These are phyloP conservation scores for Blastomyces emzantsi DNA, from an alignment of 2,329 filamentous ascomycete species.

Conservation along the genomic window DNA sequence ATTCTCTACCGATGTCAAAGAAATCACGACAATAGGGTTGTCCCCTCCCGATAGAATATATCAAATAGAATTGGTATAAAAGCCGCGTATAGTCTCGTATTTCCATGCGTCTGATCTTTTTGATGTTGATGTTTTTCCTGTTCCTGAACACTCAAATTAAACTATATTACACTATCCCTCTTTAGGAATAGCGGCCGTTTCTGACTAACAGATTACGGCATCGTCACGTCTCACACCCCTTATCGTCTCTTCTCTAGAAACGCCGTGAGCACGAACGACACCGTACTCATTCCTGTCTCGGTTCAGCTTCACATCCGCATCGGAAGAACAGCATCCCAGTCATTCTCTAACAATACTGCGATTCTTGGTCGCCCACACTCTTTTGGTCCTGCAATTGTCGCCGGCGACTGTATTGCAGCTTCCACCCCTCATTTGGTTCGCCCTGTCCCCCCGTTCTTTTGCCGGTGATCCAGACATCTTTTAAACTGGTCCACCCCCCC, in stretches of 20 bases:
- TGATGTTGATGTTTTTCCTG: conserved; percentile 7
- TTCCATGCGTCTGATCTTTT: no score
- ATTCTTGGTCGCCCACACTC: conserved; percentile 5
- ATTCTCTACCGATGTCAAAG: background rate
- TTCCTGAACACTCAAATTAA: conserved; percentile 3
- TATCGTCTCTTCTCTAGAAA: background rate
- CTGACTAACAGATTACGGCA: conserved; percentile 1
- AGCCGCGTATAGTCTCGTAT: no score
- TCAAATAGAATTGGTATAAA: background rate
- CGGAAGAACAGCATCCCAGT: background rate
- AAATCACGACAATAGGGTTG: background rate
- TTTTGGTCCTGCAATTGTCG: conserved; percentile 7
- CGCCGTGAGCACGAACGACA: background rate
- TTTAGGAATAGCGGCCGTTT: background rate
- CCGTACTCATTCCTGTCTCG: background rate
- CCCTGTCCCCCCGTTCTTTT: background rate
- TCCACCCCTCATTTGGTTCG: background rate
- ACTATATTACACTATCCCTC: background rate
- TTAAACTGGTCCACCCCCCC: background rate
- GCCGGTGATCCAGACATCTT: background rate
- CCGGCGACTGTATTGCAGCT: conserved; percentile 5
- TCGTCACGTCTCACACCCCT: background rate
- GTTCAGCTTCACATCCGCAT: background rate
- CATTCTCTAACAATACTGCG: background rate
- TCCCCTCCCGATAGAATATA: background rate